Evolutionary conservation across 2,329 filamentous ascomycete genomes (phyloP).

Genomic region (Aspergillus versicolor): DNA sequence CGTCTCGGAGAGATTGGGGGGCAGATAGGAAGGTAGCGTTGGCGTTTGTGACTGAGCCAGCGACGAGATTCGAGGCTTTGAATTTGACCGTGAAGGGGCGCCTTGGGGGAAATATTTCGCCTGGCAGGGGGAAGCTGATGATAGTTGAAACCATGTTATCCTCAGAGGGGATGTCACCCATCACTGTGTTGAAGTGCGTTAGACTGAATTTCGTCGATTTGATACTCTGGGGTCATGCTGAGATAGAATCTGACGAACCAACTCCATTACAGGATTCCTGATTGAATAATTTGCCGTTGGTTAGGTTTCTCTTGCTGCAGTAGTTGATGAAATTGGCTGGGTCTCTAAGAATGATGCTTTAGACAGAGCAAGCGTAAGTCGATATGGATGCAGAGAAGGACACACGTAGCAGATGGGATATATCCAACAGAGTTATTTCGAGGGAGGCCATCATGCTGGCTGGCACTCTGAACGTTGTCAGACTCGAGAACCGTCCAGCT

Average conservation of each 20-base stretch:
- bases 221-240: too few species aligned
- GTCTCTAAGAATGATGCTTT: not conserved
- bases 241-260: not conserved
- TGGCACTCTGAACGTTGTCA: constrained; percentile 6
- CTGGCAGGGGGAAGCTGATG: not conserved
- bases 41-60: constrained; percentile 6
- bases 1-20: constrained; percentile 2
- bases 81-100: constrained; percentile 1
- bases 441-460: constrained; percentile 6
- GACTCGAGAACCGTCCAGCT: constrained; percentile 7
- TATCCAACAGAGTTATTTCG: constrained; percentile 4
- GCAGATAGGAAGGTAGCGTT: constrained; percentile 5
- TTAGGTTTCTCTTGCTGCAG: constrained; percentile 1
- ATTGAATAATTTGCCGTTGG: not conserved
- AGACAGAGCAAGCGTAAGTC: too few species aligned
- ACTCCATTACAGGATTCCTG: constrained; percentile 6
- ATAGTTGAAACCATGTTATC: constrained; percentile 9
- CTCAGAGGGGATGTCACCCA: constrained; percentile 6
- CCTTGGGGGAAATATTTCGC: not conserved
- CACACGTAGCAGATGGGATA: constrained; percentile 3
- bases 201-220: not conserved
- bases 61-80: not conserved
- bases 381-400: not conserved
- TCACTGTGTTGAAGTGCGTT: not conserved
- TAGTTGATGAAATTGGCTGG: constrained; percentile 11